These are phyloP conservation scores for Globisporangium cederbergense DNA, from an alignment of 352 stramenopile species.

Conservation along the genomic window DNA sequence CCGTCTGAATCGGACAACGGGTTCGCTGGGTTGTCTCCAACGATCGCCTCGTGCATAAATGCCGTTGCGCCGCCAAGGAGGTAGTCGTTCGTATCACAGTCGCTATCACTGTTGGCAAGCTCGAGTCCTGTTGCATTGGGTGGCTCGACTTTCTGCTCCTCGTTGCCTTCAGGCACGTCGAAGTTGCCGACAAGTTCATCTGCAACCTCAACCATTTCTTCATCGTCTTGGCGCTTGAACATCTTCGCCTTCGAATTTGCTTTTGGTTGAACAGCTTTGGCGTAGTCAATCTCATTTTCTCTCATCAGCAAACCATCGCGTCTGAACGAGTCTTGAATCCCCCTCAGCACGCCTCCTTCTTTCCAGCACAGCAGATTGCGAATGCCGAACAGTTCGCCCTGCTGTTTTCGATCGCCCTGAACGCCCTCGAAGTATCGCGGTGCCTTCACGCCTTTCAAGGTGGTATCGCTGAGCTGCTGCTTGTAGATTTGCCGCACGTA, in stretches of 20 bases:
- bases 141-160: neutral
- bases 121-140: neutral
- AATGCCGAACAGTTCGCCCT: conserved; percentile 78
- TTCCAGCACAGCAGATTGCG: conserved; percentile 77
- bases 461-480: conserved; percentile 80
- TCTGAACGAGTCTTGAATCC: conserved; percentile 70
- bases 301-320: conserved; percentile 54
- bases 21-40: conserved; percentile 9
- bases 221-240: conserved; percentile 11
- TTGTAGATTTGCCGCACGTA: conserved; percentile 88
- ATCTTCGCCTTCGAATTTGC: neutral
- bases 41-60: conserved; percentile 17
- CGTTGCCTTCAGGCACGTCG: neutral
- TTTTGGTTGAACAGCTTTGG: conserved; percentile 10
- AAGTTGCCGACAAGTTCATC: conserved; percentile 17
- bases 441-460: conserved; percentile 61
- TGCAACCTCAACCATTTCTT: conserved; percentile 23
- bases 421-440: conserved; percentile 81
- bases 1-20: conserved; percentile 1
- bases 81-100: conserved; percentile 4
- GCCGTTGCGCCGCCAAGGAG: conserved; percentile 9
- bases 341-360: conserved; percentile 64
- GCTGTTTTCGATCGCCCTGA: conserved; percentile 65
- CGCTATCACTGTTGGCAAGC: neutral
- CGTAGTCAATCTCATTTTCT: conserved; percentile 53